Base-by-base conservation (phyloP, 306 rosid species). In the Begonia fuchsioides region DNA sequence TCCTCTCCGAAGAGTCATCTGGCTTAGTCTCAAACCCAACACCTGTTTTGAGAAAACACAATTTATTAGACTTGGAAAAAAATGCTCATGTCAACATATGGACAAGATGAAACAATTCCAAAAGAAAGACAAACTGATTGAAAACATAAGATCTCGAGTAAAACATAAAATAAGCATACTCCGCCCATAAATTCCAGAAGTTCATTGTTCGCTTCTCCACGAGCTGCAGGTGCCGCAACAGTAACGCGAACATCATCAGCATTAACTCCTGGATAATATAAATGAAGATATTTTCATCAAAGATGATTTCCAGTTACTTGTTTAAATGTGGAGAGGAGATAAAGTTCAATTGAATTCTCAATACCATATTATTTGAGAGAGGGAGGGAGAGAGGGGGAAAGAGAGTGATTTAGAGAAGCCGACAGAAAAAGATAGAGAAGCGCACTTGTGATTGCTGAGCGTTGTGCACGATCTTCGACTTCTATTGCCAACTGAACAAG, bases 121-220 rank as follows among this genome's bases (percentile, higher is more conserved):
- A 55, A 44, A 49, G 15, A 13, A 26, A 11, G 46, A 14, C 0
- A 32, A 45, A 45, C 49, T 8, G 17, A 45, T 45, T 32, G 13
- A 19, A 2, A 14, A 13, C 18, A 10, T 20, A 47, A 47, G 35
- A 16, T 2, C 0, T 13, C 9, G 43, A 12, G 16, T 17, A 2
- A 17, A 41, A 15, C 12, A n/a, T 15, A 43, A 55, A 15, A 15
- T 32, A 52, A 26, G 49, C 26, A 51, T 83, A 87, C 97, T 50
- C 81, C 84, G 61, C 95, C 97, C 97, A 90, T 90, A 69, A 90
- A 90, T 62, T 90, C 97, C 82, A 90, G 72, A 45, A 90, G 95
- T 58, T 90, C 97, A 15, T 81, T 81, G 75, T 90, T 90, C 35
- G 97, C 97, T 68, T 90, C 97, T 55, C 97, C 97, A 1, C 95